Evolutionary conservation across 176 grass and related monocot genomes (phyloP).

Genomic region (Tillandsia leiboldiana): DNA sequence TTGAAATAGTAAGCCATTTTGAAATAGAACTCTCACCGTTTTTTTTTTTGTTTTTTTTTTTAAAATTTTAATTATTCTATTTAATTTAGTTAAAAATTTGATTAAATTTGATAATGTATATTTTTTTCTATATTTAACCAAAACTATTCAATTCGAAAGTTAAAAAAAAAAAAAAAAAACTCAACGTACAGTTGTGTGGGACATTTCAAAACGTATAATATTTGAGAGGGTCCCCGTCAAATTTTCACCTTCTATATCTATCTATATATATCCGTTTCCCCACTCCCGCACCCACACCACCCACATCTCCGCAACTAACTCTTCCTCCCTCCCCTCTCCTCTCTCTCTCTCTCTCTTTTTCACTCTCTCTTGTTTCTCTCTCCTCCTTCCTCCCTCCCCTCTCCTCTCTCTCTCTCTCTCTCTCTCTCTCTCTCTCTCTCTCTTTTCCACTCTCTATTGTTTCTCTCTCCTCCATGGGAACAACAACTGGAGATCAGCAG

Average conservation of each 20-base stretch:
- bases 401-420: neutral
- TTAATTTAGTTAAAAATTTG: no score
- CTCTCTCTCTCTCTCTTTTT: neutral
- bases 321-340: neutral
- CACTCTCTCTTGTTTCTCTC: neutral
- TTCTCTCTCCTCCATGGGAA: slow-evolving; percentile 32
- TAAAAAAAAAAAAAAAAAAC: no score
- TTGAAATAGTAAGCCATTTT: no score
- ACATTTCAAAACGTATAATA: no score
- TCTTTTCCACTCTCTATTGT: neutral
- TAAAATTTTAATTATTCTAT: no score
- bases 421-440: slow-evolving; percentile 3
- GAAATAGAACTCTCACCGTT: no score
- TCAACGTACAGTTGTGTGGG: no score
- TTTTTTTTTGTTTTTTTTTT: no score
- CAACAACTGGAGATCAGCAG: slow-evolving; percentile 23
- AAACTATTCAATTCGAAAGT: no score
- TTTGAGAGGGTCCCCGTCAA: neutral
- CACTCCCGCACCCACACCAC: neutral
- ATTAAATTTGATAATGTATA: no score
- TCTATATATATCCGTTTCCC: no score
- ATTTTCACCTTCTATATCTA: neutral
- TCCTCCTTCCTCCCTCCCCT: neutral
- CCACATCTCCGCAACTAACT: neutral
- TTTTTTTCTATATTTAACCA: no score